Evolutionary conservation across 1,284 basidiomycete species (phyloP).

Genomic region (Ustilago lituana): DNA sequence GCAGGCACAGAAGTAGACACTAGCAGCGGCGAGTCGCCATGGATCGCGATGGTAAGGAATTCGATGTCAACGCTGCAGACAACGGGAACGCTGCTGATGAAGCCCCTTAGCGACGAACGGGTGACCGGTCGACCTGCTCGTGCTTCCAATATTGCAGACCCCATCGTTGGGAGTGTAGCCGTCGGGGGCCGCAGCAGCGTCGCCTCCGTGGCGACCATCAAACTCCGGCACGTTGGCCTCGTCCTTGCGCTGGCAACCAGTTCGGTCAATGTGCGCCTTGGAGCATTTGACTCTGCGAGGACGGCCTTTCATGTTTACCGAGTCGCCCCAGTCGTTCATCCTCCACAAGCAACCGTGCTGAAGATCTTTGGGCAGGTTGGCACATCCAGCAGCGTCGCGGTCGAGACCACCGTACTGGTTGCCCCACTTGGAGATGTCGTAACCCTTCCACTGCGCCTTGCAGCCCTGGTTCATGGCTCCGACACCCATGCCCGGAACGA

Average conservation of each 20-base stretch:
- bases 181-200: constrained; percentile 13
- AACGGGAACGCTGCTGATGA: too few species aligned
- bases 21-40: constrained; percentile 3
- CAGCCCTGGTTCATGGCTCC: constrained; percentile 29
- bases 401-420: constrained; percentile 38
- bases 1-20: too few species aligned
- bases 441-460: constrained; percentile 22
- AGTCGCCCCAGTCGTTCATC: constrained; percentile 37
- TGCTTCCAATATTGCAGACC: constrained; percentile 26
- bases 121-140: constrained; percentile 5
- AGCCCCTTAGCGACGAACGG: too few species aligned
- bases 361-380: constrained; percentile 26
- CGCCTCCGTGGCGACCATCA: background rate
- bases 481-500: constrained; percentile 40
- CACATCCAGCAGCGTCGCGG: constrained; percentile 18
- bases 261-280: constrained; percentile 40
- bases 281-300: constrained; percentile 31
- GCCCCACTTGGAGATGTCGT: constrained; percentile 31
- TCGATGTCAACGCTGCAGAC: too few species aligned
- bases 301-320: constrained; percentile 13
- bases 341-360: constrained; percentile 39
- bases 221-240: constrained; percentile 3
- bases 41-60: too few species aligned
- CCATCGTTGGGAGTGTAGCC: constrained; percentile 26
- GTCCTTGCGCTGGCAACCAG: constrained; percentile 42